Evolutionary conservation across 2,329 filamentous ascomycete species (phyloP).

Genomic region (Calonectria pauciramosa): DNA sequence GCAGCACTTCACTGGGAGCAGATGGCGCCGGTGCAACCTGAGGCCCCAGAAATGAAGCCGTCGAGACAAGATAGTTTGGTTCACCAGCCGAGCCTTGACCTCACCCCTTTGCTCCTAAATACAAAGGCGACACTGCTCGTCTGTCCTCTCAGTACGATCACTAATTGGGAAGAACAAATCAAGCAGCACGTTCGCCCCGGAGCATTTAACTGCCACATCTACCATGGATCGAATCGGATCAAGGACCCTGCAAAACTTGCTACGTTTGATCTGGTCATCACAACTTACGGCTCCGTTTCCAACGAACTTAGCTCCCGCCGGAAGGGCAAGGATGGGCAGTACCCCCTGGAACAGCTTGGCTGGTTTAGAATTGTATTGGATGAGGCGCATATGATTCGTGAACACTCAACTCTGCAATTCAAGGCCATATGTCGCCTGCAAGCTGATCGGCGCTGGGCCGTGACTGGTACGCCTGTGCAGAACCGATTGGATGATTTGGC

Average conservation of each 20-base stretch:
- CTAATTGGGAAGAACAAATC: constrained; percentile 96
- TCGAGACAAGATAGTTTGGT: constrained; percentile 48
- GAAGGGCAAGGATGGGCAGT: constrained; percentile 70
- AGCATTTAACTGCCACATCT: constrained; percentile 81
- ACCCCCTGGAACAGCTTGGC: constrained; percentile 81
- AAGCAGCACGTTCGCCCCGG: constrained; percentile 80
- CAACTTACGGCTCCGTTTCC: constrained; percentile 90
- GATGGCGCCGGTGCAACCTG: constrained; percentile 64
- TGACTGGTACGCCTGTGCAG: constrained; percentile 97
- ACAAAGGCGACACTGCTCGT: constrained; percentile 86
- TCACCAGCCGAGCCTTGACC: constrained; percentile 57
- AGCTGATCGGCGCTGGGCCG: constrained; percentile 90
- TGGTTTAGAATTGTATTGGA: constrained; percentile 97
- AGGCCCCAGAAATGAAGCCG: constrained; percentile 56
- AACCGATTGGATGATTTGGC: constrained; percentile 93
- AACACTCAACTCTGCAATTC: constrained; percentile 84
- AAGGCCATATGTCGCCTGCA: constrained; percentile 86
- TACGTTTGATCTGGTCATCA: constrained; percentile 87
- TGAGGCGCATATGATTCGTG: constrained; percentile 95
- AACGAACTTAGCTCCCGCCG: constrained; percentile 79
- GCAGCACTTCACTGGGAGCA: constrained; percentile 74
- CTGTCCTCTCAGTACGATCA: constrained; percentile 89
- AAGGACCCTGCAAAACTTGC: constrained; percentile 78
- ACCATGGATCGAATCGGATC: constrained; percentile 85
- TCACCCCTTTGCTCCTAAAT: constrained; percentile 73